Conservation (phyloP, 2,329 filamentous ascomycete species). For the Aspergillus costaricaensis region DNA sequence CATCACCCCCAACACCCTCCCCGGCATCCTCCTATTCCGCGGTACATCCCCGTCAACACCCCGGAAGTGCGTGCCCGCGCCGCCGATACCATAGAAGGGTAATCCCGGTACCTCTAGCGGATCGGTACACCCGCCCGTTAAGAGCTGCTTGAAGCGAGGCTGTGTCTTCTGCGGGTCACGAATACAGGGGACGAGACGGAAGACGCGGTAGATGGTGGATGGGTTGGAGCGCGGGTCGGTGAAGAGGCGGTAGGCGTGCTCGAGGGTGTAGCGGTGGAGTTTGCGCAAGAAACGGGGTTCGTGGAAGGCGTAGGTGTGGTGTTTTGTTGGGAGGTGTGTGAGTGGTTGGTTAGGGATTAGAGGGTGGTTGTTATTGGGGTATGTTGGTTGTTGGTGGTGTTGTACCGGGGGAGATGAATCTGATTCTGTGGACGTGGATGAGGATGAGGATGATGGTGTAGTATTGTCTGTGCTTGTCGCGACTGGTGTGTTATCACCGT, state of each 20-base stretch:
- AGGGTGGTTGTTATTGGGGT: no score
- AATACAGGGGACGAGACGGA: slow-evolving; percentile 69
- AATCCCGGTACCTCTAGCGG: slow-evolving; percentile 60
- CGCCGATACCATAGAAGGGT: slow-evolving; percentile 67
- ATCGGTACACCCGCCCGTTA: slow-evolving; percentile 46
- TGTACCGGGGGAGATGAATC: no score
- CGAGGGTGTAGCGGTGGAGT: slow-evolving; percentile 66
- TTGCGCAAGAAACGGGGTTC: slow-evolving; percentile 51
- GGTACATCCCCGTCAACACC: slow-evolving; percentile 31
- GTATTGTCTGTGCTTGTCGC: no score
- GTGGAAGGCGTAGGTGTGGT: background rate
- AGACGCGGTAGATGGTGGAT: slow-evolving; percentile 57
- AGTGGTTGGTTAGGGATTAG: background rate
- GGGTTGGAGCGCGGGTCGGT: slow-evolving; percentile 49
- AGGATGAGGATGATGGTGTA: no score
- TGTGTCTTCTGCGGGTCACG: slow-evolving; percentile 45
- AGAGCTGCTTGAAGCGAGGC: slow-evolving; percentile 39
- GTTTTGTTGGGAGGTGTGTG: background rate
- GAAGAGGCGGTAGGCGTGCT: slow-evolving; percentile 64
- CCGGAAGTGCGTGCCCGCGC: slow-evolving; percentile 67
- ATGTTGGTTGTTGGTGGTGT: no score
- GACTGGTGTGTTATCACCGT: no score
- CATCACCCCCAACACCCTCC: slow-evolving; percentile 19
- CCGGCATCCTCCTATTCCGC: slow-evolving; percentile 33
- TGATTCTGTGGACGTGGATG: no score